Percentiles rank a stretch among this genome's conserved stretches.
Evolutionary conservation across 1,284 basidiomycete genomes (phyloP).

Genomic region (Ustilago shanxiensis): DNA sequence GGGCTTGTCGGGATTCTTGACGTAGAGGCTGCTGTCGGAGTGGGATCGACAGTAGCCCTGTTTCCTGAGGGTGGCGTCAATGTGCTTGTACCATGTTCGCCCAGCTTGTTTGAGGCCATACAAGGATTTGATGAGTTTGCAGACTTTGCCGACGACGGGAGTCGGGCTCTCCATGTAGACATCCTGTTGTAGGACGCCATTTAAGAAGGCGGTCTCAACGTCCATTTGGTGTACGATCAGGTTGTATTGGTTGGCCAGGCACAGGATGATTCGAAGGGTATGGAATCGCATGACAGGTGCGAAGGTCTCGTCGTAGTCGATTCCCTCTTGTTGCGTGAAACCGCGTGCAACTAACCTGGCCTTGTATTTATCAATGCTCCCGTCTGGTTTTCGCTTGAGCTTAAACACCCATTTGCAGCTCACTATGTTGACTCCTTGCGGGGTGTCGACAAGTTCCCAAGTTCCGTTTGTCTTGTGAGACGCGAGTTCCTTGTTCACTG

Average conservation of each 20-base stretch:
- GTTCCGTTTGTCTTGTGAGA: slow-evolving; percentile 1
- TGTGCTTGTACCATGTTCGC: not conserved
- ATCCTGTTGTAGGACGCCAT: not conserved
- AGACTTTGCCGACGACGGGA: not conserved
- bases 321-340: slow-evolving; percentile 1
- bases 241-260: too few relatives aligned
- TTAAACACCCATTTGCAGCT: slow-evolving; percentile 4
- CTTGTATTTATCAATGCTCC: slow-evolving; percentile 9
- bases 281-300: not conserved
- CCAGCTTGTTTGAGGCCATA: slow-evolving; percentile 11
- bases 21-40: not conserved
- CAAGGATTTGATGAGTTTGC: not conserved
- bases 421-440: not conserved
- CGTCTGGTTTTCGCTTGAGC: not conserved
- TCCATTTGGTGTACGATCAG: slow-evolving; percentile 3
- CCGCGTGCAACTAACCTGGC: not conserved
- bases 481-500: not conserved
- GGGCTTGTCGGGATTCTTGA: not conserved
- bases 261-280: not conserved
- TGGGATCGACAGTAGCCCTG: not conserved
- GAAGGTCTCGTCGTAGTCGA: slow-evolving; percentile 3
- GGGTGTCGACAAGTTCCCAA: not conserved
- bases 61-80: not conserved
- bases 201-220: slow-evolving; percentile 5
- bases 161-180: not conserved